phyloP scores from a whole-genome alignment of 2,329 filamentous ascomycete species.

The Colletotrichum noveboracense region DNA sequence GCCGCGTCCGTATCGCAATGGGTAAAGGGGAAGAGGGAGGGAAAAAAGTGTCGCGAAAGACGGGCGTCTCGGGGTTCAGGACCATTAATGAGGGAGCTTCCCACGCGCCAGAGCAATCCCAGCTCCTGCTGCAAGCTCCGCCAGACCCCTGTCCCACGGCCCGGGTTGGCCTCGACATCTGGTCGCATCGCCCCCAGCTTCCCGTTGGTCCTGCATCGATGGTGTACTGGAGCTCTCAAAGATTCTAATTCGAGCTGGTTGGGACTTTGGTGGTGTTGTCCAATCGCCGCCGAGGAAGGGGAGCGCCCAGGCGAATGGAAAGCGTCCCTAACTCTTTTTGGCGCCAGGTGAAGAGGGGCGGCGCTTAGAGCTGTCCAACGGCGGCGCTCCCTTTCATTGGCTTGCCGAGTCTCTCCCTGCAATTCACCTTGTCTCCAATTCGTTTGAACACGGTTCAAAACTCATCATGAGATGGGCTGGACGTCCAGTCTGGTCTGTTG shows the following conservation, averaged over 20 bases:
- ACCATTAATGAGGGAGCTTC: slow-evolving; percentile 15
- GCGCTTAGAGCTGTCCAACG: slow-evolving; percentile 17
- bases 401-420: neutral
- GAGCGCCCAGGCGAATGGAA: neutral
- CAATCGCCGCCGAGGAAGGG: slow-evolving; percentile 1
- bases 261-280: neutral
- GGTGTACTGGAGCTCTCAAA: neutral
- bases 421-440: neutral
- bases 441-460: neutral
- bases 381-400: slow-evolving; percentile 1
- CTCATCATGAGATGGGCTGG: neutral
- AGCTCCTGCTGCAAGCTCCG: slow-evolving; percentile 16
- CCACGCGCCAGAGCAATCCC: slow-evolving; percentile 7
- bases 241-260: slow-evolving; percentile 6
- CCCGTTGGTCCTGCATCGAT: slow-evolving; percentile 9
- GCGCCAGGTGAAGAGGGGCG: slow-evolving; percentile 19
- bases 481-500: neutral
- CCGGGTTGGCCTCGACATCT: neutral
- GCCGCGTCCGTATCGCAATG: neutral
- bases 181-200: slow-evolving; percentile 17
- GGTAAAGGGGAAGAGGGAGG: neutral
- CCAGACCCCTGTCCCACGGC: slow-evolving; percentile 6
- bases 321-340: slow-evolving; percentile 15
- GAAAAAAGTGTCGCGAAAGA: neutral
- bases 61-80: slow-evolving; percentile 7